These are phyloP conservation scores for Choiromyces venosus DNA, from an alignment of 495 filamentous ascomycete genomes.

Conservation along the genomic window DNA sequence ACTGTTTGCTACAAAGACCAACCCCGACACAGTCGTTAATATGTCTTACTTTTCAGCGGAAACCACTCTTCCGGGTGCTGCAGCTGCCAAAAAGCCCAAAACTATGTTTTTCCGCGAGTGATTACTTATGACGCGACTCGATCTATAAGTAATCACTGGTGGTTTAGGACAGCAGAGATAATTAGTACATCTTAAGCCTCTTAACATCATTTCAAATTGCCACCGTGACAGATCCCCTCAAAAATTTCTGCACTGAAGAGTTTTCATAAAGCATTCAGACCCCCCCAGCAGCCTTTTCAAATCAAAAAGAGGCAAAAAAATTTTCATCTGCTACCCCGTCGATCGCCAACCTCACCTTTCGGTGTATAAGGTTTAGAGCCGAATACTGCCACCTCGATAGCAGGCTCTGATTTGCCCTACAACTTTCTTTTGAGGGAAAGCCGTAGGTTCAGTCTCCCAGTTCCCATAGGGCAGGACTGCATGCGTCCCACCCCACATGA, in stretches of 20 bases:
- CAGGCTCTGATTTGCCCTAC: neutral
- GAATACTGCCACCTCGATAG: neutral
- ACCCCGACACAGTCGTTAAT: neutral
- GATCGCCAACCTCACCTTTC: too few species aligned
- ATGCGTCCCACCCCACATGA: neutral
- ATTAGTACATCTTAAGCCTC: neutral
- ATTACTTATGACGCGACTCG: neutral
- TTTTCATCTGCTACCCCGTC: neutral
- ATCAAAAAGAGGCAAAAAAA: neutral
- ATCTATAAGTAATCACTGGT: neutral
- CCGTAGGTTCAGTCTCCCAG: neutral
- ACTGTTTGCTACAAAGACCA: neutral
- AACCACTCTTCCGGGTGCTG: neutral
- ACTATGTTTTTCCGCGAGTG: neutral
- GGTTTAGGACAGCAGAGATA: neutral
- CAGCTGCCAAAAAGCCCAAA: neutral
- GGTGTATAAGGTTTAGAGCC: neutral
- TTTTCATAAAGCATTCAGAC: neutral
- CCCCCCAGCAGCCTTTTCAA: neutral
- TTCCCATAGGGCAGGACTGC: neutral
- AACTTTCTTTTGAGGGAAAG: neutral
- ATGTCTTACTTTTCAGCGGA: neutral
- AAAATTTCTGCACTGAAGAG: neutral
- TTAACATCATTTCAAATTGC: neutral
- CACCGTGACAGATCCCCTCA: neutral